Evolutionary conservation across 176 grass and related monocot species (phyloP).

Genomic region (Aegilops bicornis): DNA sequence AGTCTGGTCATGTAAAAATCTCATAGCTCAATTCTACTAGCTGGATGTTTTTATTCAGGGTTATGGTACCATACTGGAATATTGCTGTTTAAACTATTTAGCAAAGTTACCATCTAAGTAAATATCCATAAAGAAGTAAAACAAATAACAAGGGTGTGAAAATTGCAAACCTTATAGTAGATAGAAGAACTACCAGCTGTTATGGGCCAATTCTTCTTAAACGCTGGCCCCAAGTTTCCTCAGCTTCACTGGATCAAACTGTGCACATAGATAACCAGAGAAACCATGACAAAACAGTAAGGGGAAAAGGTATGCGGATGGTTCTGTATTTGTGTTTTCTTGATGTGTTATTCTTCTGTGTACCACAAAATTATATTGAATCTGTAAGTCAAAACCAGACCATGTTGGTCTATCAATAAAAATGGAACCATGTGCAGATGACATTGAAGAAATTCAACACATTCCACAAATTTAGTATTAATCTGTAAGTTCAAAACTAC

Average conservation of each 20-base stretch:
- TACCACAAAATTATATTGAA: not conserved
- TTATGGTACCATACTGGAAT: not conserved
- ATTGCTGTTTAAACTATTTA: not conserved
- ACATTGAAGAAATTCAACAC: not conserved
- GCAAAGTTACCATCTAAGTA: conserved; percentile 13
- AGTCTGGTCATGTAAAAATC: not conserved
- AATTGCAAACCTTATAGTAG: too few species aligned
- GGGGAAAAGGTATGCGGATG: not conserved
- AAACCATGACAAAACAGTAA: not conserved
- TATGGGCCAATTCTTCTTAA: too few species aligned
- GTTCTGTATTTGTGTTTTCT: not conserved
- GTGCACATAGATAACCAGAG: conserved; percentile 12
- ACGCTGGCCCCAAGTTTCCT: conserved; percentile 26
- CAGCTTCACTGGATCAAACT: conserved; percentile 70
- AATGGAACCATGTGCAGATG: not conserved
- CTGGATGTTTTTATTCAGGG: not conserved
- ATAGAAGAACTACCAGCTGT: too few species aligned
- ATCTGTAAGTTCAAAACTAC: too few species aligned
- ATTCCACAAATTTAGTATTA: too few species aligned
- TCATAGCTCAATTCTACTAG: not conserved
- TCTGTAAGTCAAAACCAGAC: not conserved
- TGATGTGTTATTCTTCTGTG: not conserved
- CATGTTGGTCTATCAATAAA: not conserved
- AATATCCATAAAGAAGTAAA: not conserved
- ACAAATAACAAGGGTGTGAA: too few species aligned